Conservation (phyloP, 148 eudicot genomes). For the Bassia scoparia region DNA sequence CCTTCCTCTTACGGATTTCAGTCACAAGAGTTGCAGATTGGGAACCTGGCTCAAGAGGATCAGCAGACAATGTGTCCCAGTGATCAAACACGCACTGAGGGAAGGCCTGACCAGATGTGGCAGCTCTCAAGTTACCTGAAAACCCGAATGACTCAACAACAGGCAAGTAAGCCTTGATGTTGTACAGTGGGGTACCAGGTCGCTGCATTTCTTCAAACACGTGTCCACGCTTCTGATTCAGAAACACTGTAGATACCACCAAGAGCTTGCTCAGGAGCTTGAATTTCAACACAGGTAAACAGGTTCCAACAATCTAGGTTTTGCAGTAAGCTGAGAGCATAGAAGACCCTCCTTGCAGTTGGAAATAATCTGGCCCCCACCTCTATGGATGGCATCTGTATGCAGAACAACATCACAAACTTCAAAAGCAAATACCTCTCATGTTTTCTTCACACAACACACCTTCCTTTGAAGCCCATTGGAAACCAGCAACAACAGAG, state of each 20-base stretch:
- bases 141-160: constrained; percentile 74
- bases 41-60: constrained; percentile 51
- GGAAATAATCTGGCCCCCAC: constrained; percentile 83
- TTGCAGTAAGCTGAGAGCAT: constrained; percentile 79
- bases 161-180: constrained; percentile 74
- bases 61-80: constrained; percentile 71
- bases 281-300: constrained; percentile 74
- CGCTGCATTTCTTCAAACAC: constrained; percentile 81
- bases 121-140: constrained; percentile 59
- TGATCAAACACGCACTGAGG: constrained; percentile 77
- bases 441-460: constrained; percentile 73
- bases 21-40: constrained; percentile 33
- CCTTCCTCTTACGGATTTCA: constrained; percentile 62
- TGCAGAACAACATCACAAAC: constrained; percentile 82
- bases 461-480: constrained; percentile 85
- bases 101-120: constrained; percentile 78
- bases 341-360: constrained; percentile 72
- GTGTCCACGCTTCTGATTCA: constrained; percentile 79
- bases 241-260: constrained; percentile 77
- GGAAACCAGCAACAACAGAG: constrained; percentile 86
- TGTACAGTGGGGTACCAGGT: constrained; percentile 72
- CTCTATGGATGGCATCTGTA: constrained; percentile 78
- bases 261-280: constrained; percentile 70
- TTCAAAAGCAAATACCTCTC: constrained; percentile 76
- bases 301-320: constrained; percentile 71